Conservation (phyloP, 257 asterid species). For the Verbascum thapsus region DNA sequence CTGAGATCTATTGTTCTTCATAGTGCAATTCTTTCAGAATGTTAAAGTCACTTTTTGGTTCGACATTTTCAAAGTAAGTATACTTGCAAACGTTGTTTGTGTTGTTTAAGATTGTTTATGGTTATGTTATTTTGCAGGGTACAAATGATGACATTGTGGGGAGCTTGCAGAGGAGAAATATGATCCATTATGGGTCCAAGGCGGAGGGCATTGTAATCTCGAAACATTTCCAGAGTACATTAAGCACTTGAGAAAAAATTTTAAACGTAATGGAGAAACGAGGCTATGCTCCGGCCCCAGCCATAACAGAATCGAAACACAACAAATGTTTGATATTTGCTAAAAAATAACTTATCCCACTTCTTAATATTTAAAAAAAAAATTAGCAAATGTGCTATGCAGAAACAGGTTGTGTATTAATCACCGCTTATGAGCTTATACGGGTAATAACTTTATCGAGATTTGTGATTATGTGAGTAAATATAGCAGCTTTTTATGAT, state of each 20-base stretch:
- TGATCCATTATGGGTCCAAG: conserved; percentile 92
- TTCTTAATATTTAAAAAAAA: conserved; percentile 15
- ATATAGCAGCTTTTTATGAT: too few species aligned
- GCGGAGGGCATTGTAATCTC: conserved; percentile 96
- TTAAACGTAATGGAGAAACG: conserved; percentile 84
- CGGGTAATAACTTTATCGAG: too few species aligned
- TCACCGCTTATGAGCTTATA: too few species aligned
- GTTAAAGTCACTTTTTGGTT: conserved; percentile 98
- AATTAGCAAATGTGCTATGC: neutral
- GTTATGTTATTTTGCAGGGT: conserved; percentile 55
- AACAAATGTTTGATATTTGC: conserved; percentile 82
- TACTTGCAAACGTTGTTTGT: neutral
- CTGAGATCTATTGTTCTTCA: conserved; percentile 92
- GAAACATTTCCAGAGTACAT: conserved; percentile 94
- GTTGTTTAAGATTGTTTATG: conserved; percentile 10
- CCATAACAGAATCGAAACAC: conserved; percentile 54
- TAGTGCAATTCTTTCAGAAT: conserved; percentile 97
- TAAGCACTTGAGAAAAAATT: conserved; percentile 75
- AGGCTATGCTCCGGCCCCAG: conserved; percentile 32
- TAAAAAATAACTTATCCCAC: conserved; percentile 54
- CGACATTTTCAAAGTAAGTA: conserved; percentile 87
- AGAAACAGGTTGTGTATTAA: too few species aligned
- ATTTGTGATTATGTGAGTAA: too few species aligned
- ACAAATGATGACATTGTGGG: conserved; percentile 91
- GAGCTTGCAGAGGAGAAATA: conserved; percentile 95